Base-by-base conservation (phyloP, 2,329 filamentous ascomycete species). In the Alternaria incomplexa region DNA sequence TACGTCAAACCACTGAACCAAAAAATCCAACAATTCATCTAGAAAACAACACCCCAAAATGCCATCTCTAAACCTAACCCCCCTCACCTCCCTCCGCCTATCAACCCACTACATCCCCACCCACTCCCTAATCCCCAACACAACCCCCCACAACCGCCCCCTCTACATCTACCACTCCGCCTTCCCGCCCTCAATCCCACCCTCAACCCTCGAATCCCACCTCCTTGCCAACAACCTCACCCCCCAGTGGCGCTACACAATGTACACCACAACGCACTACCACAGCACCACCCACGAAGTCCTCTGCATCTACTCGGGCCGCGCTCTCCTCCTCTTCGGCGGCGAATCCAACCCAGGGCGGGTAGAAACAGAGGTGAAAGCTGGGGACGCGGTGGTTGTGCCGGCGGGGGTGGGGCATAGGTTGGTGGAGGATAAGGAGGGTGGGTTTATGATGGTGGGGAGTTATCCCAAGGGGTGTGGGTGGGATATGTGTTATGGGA, bases 401-500 rank as follows among this genome's bases (percentile, higher is more conserved):
- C 89, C 90, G 0, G 89, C 89, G 0, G 89, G 90, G 0, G 88
- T 92, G 20, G 85, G 84, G 3, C 89, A 92, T 81, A 81, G 88
- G 6, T 77, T 91, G 62, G 68, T 91, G 13, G 82, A 89, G 63
- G 88, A 91, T 72, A 56, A 85, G 20, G 78, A 81, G 17, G 82
- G 83, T 3, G 82, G 79, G 2, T 92, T 92, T 73, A 79, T 86
- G 73, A 91, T 91, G 89, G 85, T 92, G 0, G 90, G 90, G 1
- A 85, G 84, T 51, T 91, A 92, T 81, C 89, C 88, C 0, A 79
- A 67, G 23, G 85, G 84, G 0, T 81, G 80, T 15, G 83, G 76
- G 17, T 92, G 89, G 89, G 89, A 92, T 76, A 91, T 92, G 90
- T 91, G 89, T 69, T 73, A 91, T 80, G 90, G 89, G 1, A 82